Base-by-base conservation (phyloP, 176 grass and related monocot genomes). In the Melocanna baccifera region DNA sequence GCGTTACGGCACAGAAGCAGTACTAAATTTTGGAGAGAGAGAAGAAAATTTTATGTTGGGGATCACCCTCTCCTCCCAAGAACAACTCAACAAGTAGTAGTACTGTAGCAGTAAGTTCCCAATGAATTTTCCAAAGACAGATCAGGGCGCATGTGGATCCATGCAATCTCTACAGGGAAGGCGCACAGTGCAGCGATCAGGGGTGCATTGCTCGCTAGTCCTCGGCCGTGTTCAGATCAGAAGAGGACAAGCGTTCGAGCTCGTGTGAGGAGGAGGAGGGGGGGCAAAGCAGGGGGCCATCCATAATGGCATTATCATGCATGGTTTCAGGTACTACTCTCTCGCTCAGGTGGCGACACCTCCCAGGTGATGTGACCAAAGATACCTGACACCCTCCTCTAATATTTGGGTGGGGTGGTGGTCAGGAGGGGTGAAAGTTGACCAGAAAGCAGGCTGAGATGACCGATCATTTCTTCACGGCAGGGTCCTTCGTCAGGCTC, bases 321-420 rank as follows among this genome's bases (percentile, higher is more conserved):
- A 50, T 82, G 57, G 19, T 28, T 69, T 64, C 51, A 18, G 36
- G 83, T 67, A 51, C 58, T 67, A 26, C 58, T 5, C 9, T 22
- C 11, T 25, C 19, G 4, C 9, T 42, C 37, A 4, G 20, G 78
- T 39, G 36, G 88, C 78, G 83, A 83, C 72, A 81, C 16, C 65
- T 82, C 71, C 65, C 46, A 87, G 84, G 73, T 79, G 89, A 90
- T 83, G 89, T 87, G 84, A 90, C 89, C 18, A 83, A 83, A 87
- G 80, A 90, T 90, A 43, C 84, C 84, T 83, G 84, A 87, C 79
- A 62, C 14, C 34, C 18, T 7, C 56, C 28, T 22, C 78, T 43
- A 43, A 2, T 62, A 57, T 13, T 26, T 15, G 76, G 14, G 39
- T 47, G 39, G 18, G 55, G 65, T 28, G 50, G 79, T 41, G 62